These are phyloP conservation scores for Anaeromyces robustus DNA, from an alignment of 192 early-diverging fungal species.

Conservation along the genomic window DNA sequence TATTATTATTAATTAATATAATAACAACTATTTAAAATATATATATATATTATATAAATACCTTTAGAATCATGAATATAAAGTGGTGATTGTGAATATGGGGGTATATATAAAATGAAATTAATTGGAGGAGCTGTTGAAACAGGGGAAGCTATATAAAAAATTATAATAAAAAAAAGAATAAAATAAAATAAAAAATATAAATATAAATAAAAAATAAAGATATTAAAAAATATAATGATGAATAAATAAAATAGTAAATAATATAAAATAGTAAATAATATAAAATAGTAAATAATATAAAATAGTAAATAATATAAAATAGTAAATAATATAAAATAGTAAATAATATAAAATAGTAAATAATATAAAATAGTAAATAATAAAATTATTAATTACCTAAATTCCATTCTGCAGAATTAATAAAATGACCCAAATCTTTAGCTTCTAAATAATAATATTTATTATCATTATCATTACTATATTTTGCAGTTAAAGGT, in stretches of 20 bases:
- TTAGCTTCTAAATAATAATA: conserved; percentile 46
- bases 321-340: no score
- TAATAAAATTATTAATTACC: conserved; percentile 28
- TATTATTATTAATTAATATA: no score
- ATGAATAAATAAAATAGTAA: no score
- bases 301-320: no score
- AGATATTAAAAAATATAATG: no score
- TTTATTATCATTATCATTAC: conserved; percentile 23
- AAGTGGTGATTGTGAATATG: conserved; percentile 46
- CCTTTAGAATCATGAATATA: conserved; percentile 41
- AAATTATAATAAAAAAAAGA: neutral
- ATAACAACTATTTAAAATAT: no score
- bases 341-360: no score
- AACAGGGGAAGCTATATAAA: conserved; percentile 58
- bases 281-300: no score
- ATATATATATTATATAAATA: neutral
- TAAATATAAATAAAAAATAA: no score
- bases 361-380: no score
- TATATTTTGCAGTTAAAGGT: conserved; percentile 70
- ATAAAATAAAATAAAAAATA: neutral
- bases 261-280: no score
- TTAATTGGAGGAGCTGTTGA: conserved; percentile 68
- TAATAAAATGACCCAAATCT: conserved; percentile 77
- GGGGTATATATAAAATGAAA: conserved; percentile 79
- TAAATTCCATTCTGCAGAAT: conserved; percentile 91